Evolutionary conservation across 257 asterid species (phyloP), one percentile per base, ranked within the genome.

Genomic region (Nemophila menziesii): DNA sequence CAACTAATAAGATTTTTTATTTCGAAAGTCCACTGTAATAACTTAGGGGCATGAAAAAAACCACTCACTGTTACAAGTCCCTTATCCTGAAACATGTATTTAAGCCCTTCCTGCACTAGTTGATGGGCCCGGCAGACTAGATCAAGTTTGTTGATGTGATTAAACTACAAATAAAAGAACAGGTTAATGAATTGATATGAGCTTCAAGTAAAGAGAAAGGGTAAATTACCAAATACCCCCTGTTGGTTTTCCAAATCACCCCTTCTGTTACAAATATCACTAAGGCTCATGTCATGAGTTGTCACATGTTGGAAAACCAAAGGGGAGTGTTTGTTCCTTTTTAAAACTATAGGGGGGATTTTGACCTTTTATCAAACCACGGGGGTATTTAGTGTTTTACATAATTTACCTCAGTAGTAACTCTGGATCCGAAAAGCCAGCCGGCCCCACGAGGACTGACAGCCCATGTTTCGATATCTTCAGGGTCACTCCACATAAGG

Each of bases 401-500:
- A 13, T 24, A 19, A 27, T 64, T 58, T 55, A 79, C 98, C 93
- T 90, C 98, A 60, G 94, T 50, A 43, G 98, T 90, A 43, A 89
- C 98, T 68, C 96, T 69, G 48, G 98, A 90, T 20, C 98, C 96
- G 70, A 85, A 90, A 46, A 90, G 93, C 98, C 98, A 90, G 49
- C 98, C 98, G 49, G 98, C 98, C 56, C 98, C 98, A 52, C 98
- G 80, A 18, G 98, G 98, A 64, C 98, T 90, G 26, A 90, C 98
- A 20, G 98, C 94, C 98, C 98, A 90, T 24, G 96, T 90, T 66
- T 90, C 98, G 49, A 90, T 90, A 59, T 90, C 98, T 74, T 90
- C 98, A 29, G 98, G 98, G 54, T 89, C 98, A 76, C 98, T 89
- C 98, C 98, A 89, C 98, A 89, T 89, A 34, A 90, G 83, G 73